Conservation (phyloP, 2,329 filamentous ascomycete species). For the Fonsecaea pedrosoi region DNA sequence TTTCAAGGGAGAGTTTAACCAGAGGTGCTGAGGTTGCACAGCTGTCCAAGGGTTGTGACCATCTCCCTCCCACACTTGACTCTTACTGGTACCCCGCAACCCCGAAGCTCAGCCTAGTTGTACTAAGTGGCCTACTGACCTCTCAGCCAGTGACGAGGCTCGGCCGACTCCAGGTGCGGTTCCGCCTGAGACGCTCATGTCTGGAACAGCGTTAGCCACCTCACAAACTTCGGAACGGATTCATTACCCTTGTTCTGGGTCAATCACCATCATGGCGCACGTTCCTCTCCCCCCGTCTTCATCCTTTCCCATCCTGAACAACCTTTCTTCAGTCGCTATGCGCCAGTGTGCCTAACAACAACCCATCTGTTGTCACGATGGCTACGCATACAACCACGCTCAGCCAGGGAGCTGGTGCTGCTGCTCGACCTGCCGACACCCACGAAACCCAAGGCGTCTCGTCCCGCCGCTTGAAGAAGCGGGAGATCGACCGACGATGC, state of each 20-base stretch:
- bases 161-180: not conserved
- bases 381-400: conserved; percentile 11
- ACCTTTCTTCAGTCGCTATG: not conserved
- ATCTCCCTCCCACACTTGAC: not conserved
- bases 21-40: not conserved
- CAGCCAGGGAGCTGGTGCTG: conserved; percentile 3
- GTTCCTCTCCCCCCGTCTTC: not conserved
- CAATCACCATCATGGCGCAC: not conserved
- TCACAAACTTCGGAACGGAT: not conserved
- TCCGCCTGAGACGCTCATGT: conserved; percentile 1
- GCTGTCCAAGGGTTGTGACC: not conserved
- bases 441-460: conserved; percentile 30
- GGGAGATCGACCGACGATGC: conserved; percentile 40
- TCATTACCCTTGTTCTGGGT: not conserved
- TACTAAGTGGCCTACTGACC: no score
- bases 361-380: conserved; percentile 19
- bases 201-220: not conserved
- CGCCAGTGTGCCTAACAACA: not conserved
- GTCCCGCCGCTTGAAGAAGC: conserved; percentile 39
- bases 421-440: conserved; percentile 18
- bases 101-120: not conserved
- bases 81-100: conserved; percentile 1
- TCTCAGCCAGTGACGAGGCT: not conserved
- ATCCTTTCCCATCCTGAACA: not conserved
- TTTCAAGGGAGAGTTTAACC: not conserved